Base-by-base conservation (phyloP, 257 asterid species). In the Linaria vulgaris region DNA sequence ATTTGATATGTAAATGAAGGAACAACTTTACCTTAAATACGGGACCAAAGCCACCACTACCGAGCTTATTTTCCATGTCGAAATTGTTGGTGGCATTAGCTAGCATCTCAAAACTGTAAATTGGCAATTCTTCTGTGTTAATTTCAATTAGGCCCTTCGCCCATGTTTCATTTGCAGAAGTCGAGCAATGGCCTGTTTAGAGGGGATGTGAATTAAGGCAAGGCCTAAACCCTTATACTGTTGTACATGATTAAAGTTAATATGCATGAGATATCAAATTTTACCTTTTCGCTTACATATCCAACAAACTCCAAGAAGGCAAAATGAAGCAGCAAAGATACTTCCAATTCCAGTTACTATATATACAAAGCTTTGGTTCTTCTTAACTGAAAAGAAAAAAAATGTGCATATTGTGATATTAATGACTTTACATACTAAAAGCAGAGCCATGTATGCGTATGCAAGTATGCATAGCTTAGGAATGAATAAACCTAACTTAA, bases 41-140 rank as follows among this genome's bases (percentile, higher is more conserved):
- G 5, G 74, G 51, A 27, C 74, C 74, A 43, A 61, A 61, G 6
- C 74, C 74, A 10, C 74, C 74, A 43, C 14, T 17, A 3, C 74
- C 74, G 5, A 69, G 69, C 56, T 60, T 61, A 61, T 69, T 69
- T 2, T 4, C 50, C 4, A 9, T 1, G 43, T 61, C 48, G 31
- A 69, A 61, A 23, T 53, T 44, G 48, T 61, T 55, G 17, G 74
- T 69, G 25, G 74, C 68, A 41, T 41, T 69, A 17, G 46, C 54
- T 4, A 69, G 46, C 14, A 11, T 17, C 47, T 53, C 50, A 5
- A 52, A 25, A 19, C 57, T 61, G 61, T 15, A 69, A 6, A 61
- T 10, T n/a, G 41, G 69, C 14, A 69, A 46, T 38, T 69, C 74
- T 13, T 69, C 54, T 4, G 44, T 14, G 3, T 39, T 53, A 0